phyloP scores from a whole-genome alignment of 2,329 filamentous ascomycete genomes.

The Cordyceps farinosa region DNA sequence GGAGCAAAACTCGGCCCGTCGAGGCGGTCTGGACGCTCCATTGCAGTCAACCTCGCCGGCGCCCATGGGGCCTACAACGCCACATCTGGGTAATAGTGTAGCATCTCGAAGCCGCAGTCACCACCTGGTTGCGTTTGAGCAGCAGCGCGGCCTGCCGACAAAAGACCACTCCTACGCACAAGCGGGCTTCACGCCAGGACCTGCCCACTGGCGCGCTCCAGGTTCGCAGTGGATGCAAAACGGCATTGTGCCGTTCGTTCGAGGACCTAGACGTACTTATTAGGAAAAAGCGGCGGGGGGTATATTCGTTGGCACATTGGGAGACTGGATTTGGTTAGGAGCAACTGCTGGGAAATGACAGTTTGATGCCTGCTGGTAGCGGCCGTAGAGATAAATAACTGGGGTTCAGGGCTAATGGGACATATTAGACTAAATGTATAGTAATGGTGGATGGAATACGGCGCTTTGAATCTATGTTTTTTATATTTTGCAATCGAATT shows the following conservation, averaged over 20 bases:
- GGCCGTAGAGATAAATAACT: not conserved
- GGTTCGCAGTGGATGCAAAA: slow-evolving; percentile 19
- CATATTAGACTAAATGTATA: slow-evolving; percentile 16
- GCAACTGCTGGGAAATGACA: not conserved
- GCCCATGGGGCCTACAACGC: not conserved
- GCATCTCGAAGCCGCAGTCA: not conserved
- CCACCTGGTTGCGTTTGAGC: not conserved
- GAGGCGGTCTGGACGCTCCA: not conserved
- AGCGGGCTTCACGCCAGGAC: not conserved
- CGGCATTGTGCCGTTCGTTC: slow-evolving; percentile 17
- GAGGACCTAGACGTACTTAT: slow-evolving; percentile 7
- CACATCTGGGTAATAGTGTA: not conserved
- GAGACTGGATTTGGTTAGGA: not conserved
- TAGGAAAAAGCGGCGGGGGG: not conserved
- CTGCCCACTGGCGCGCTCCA: not conserved
- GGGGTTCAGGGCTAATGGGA: not conserved
- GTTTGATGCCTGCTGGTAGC: not conserved
- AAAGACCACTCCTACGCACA: not conserved
- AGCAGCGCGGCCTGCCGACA: not conserved
- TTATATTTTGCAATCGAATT: not conserved
- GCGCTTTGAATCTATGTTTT: not conserved
- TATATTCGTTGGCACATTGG: not conserved
- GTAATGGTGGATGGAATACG: not conserved
- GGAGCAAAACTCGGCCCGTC: slow-evolving; percentile 29
- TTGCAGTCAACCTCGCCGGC: not conserved